Conservation (phyloP, 768 basidiomycete species). For the Fomitopsis serialis region DNA sequence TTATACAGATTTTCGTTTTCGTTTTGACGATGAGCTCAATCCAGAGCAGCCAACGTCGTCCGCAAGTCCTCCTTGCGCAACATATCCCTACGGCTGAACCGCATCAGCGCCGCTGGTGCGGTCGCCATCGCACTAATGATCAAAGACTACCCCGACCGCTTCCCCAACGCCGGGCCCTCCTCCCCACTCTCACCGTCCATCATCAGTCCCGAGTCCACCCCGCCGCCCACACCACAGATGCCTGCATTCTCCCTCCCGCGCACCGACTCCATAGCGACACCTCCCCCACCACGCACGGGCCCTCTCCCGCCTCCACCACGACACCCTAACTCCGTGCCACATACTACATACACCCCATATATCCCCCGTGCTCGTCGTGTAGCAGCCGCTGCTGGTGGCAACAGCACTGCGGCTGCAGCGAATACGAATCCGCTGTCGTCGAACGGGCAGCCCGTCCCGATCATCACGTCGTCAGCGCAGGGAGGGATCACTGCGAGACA, state of each 20-base stretch:
- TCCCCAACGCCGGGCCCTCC: constrained; percentile 26
- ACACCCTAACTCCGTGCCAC: constrained; percentile 44
- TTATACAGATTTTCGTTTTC: constrained; percentile 19
- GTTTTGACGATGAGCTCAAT: neutral
- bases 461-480: constrained; percentile 55
- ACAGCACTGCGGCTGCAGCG: constrained; percentile 12
- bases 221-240: constrained; percentile 28
- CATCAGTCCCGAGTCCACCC: constrained; percentile 23
- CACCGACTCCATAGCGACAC: constrained; percentile 31
- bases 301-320: constrained; percentile 43
- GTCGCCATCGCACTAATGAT: constrained; percentile 96
- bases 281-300: constrained; percentile 31
- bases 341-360: constrained; percentile 82
- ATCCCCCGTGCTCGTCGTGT: constrained; percentile 61
- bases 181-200: constrained; percentile 17
- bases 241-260: constrained; percentile 22
- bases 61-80: constrained; percentile 82
- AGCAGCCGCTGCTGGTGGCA: constrained; percentile 19
- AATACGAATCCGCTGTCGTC: constrained; percentile 34
- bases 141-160: constrained; percentile 87
- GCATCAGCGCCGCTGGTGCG: constrained; percentile 77
- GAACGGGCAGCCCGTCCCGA: constrained; percentile 49
- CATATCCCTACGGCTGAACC: constrained; percentile 86
- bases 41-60: constrained; percentile 63
- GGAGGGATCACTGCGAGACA: constrained; percentile 48